A percentile compares a stretch with the other conserved stretches of the same genome.
phyloP scores from a whole-genome alignment of 2,329 filamentous ascomycete species.

The Colletotrichum orbiculare region DNA sequence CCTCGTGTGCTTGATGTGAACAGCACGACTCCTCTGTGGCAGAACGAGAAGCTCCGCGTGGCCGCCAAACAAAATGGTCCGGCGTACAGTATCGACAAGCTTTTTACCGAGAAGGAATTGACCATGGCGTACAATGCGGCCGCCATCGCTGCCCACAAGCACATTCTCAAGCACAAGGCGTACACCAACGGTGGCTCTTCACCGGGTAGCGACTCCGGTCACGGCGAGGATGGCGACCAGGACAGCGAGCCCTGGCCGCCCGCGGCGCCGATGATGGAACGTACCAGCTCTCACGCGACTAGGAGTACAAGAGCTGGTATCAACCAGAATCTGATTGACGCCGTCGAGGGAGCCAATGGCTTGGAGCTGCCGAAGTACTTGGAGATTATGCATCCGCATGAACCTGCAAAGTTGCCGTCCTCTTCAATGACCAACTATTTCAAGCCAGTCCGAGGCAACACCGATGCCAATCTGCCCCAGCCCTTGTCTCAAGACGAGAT shows the following conservation, averaged over 20 bases:
- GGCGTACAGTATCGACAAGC: slow-evolving; percentile 74
- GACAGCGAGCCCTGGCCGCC: slow-evolving; percentile 56
- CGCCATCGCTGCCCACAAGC: slow-evolving; percentile 70
- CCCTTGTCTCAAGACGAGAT: slow-evolving; percentile 63
- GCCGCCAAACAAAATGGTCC: slow-evolving; percentile 67
- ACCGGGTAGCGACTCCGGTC: slow-evolving; percentile 65
- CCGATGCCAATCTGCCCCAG: slow-evolving; percentile 67
- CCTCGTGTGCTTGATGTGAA: slow-evolving; percentile 63
- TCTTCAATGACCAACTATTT: slow-evolving; percentile 68
- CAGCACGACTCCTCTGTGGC: slow-evolving; percentile 71
- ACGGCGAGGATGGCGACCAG: slow-evolving; percentile 61
- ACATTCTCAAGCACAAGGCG: slow-evolving; percentile 67
- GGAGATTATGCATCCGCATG: slow-evolving; percentile 64
- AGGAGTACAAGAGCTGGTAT: slow-evolving; percentile 68
- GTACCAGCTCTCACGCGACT: slow-evolving; percentile 72
- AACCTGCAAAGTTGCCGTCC: slow-evolving; percentile 68
- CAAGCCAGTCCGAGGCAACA: slow-evolving; percentile 65
- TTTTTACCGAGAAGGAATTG: slow-evolving; percentile 77
- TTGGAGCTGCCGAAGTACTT: slow-evolving; percentile 70
- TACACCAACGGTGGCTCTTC: slow-evolving; percentile 63
- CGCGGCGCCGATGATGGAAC: slow-evolving; percentile 69
- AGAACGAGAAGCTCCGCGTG: slow-evolving; percentile 67
- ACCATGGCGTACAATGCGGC: slow-evolving; percentile 73
- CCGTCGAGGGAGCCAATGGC: slow-evolving; percentile 69
- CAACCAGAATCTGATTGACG: slow-evolving; percentile 67